Conservation (phyloP, 2,329 filamentous ascomycete genomes). For the Colletotrichum sp. region DNA sequence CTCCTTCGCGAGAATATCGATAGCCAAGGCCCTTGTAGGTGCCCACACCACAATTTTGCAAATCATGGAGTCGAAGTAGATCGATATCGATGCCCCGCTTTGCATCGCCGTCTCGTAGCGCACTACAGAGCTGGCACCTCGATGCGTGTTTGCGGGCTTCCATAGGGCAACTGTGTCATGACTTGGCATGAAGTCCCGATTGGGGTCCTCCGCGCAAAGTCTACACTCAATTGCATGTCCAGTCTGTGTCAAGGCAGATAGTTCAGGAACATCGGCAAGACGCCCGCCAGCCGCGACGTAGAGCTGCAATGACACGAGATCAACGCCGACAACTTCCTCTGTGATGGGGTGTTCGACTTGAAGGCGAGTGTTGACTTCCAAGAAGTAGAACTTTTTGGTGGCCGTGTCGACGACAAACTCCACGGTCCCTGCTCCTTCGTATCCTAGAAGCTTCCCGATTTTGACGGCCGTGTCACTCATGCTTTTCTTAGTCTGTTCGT, state of each 20-base stretch:
- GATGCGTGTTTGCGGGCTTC: background rate
- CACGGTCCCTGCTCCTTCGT: constrained; percentile 42
- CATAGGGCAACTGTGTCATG: background rate
- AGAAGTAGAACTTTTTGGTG: constrained; percentile 36
- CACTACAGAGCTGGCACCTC: background rate
- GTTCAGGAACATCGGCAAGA: background rate
- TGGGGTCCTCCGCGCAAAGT: background rate
- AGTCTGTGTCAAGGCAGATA: background rate
- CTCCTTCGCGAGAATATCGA: background rate
- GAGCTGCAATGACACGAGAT: background rate
- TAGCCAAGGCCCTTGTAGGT: background rate
- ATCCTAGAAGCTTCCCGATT: constrained; percentile 31
- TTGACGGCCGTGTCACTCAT: background rate
- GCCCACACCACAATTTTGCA: background rate
- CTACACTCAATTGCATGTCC: background rate
- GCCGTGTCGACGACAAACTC: constrained; percentile 42
- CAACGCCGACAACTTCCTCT: background rate
- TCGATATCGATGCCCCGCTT: background rate
- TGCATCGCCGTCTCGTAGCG: background rate
- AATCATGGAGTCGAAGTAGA: background rate
- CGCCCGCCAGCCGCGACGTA: background rate
- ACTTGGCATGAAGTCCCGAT: background rate
- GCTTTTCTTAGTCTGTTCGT: constrained; percentile 37
- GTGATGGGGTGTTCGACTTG: constrained; percentile 76
- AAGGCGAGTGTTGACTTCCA: constrained; percentile 60